Evolutionary conservation across 768 basidiomycete genomes (phyloP).

Genomic region (Pulveroboletus sp.): DNA sequence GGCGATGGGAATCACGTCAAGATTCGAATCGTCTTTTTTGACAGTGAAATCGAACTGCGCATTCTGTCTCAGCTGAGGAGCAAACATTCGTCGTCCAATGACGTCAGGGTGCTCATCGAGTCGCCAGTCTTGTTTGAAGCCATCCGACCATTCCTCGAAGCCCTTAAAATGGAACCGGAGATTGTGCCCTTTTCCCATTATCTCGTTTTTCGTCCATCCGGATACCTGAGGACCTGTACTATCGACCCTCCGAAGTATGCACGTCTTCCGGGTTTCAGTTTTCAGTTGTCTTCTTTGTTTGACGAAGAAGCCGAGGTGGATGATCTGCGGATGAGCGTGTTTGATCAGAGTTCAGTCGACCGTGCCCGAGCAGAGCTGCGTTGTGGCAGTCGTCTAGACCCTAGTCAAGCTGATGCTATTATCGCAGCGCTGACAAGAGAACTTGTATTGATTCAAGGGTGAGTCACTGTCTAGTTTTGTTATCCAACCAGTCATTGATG

Average conservation of each 20-base stretch:
- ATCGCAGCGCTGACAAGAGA: conserved; percentile 57
- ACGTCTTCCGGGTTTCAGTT: conserved; percentile 48
- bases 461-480: conserved; percentile 6
- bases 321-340: conserved; percentile 39
- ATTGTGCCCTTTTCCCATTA: conserved; percentile 50
- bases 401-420: conserved; percentile 67
- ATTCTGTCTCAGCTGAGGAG: conserved; percentile 36
- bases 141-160: conserved; percentile 62
- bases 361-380: conserved; percentile 44
- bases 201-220: conserved; percentile 42
- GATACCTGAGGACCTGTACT: conserved; percentile 29
- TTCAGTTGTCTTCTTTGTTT: conserved; percentile 54
- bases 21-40: conserved; percentile 59
- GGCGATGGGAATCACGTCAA: conserved; percentile 31
- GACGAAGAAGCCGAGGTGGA: conserved; percentile 33
- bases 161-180: conserved; percentile 53
- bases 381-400: conserved; percentile 52
- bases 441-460: conserved; percentile 72
- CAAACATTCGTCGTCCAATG: conserved; percentile 21
- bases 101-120: conserved; percentile 47
- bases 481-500: not conserved
- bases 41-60: conserved; percentile 48
- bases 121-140: conserved; percentile 63
- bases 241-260: conserved; percentile 56
- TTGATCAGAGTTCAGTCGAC: conserved; percentile 41